Percentiles rank a stretch among this genome's conserved stretches.
phyloP scores from a whole-genome alignment of 2,329 filamentous ascomycete species.

The Cladophialophora psammophila region DNA sequence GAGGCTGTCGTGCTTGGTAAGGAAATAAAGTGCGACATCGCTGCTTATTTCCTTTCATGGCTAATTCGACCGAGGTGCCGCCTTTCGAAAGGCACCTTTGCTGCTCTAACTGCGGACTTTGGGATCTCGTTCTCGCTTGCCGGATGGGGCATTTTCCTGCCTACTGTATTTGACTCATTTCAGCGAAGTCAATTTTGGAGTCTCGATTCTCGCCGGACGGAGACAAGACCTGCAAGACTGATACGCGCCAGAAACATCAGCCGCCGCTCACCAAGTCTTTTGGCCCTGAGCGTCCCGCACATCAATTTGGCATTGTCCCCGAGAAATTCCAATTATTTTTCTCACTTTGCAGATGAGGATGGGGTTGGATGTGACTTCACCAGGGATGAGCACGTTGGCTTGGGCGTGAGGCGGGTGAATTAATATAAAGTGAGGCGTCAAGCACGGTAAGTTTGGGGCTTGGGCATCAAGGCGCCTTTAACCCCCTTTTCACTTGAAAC shows the following conservation, averaged over 20 bases:
- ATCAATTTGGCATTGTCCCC: conserved; percentile 18
- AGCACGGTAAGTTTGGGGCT: conserved; percentile 16
- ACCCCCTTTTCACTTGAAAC: conserved; percentile 25
- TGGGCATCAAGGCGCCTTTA: conserved; percentile 28
- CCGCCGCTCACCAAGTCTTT: conserved; percentile 3
- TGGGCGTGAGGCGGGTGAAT: conserved; percentile 18
- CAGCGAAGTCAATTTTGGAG: conserved; percentile 1
- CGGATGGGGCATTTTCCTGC: not conserved
- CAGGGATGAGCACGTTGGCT: conserved; percentile 17
- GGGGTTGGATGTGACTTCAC: not conserved
- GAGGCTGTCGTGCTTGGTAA: not conserved
- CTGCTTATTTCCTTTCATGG: not conserved
- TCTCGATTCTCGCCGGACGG: conserved; percentile 11
- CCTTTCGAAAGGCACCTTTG: not conserved
- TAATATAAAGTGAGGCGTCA: conserved; percentile 19
- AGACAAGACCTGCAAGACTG: not conserved
- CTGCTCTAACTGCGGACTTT: conserved; percentile 5
- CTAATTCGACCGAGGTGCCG: not conserved
- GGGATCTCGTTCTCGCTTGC: conserved; percentile 1
- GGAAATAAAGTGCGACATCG: not conserved
- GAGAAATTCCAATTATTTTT: conserved; percentile 14
- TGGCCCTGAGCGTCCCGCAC: not conserved
- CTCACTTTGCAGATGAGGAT: conserved; percentile 10
- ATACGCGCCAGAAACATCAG: conserved; percentile 14
- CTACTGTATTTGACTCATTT: not conserved